Base-by-base conservation (phyloP, 192 early-diverging fungal species). In the Thamnidium elegans region DNA sequence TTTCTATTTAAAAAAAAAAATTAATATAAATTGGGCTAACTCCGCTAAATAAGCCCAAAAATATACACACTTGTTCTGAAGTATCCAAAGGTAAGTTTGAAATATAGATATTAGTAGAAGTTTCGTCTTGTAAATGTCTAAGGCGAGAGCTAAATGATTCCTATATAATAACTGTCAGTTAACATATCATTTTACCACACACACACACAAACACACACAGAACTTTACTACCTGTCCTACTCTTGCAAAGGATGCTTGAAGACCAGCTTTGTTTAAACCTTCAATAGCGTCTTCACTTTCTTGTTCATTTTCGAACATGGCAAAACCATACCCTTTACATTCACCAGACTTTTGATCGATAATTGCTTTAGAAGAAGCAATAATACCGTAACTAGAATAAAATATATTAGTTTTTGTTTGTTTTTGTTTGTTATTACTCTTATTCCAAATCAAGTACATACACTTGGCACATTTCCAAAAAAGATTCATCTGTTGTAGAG, bases 301-400 rank as follows among this genome's bases (percentile, higher is more conserved):
- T 10, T 80, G 82, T 20, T 79, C 86, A 1, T 81, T 86, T 46
- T 87, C 82, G 76, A 89, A 95, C 84, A 91, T 89, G 26, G 91
- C 89, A 68, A 95, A 95, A 9, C 93, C 93, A 74, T 90, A 95
- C 4, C 92, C 92, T 72, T 92, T 93, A 69, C 93, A 94, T 64
- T 87, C 84, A 15, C 85, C 84, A 2, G 90, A 87, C n/a, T 77
- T 76, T 51, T 87, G 85, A 72, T 94, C 86, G 55, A 95, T 78
- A 39, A 95, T 94, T 17, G 90, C 87, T 62, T 95, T 95, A 31
- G 84, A 86, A 50, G 92, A 92, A 56, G 86, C 77, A 39, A 95
- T 87, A 15, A 59, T 66, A 36, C 93, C 93, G 66, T 78, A 91
- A 19, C 84, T 87, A 55, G 14, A 56, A 56, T 43, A 15, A 45